Evolutionary conservation across 2,329 filamentous ascomycete species (phyloP).

Genomic region (Graphium sp.): DNA sequence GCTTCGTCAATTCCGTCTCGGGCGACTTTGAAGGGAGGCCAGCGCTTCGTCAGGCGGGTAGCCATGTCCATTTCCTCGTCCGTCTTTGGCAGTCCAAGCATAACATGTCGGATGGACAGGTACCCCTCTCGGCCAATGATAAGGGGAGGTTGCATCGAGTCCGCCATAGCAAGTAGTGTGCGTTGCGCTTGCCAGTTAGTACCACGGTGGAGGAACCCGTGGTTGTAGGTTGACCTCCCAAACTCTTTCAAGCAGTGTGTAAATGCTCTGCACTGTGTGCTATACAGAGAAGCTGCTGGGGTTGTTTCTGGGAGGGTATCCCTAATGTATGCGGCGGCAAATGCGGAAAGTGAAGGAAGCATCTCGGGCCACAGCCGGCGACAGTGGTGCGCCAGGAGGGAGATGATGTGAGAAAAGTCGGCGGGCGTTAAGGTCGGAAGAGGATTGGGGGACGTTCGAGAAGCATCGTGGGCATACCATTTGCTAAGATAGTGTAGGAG

Average conservation of each 20-base stretch:
- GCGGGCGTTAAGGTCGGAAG: too few relatives aligned
- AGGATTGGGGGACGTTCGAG: too few relatives aligned
- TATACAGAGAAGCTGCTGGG: constrained; percentile 8
- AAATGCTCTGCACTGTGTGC: constrained; percentile 14
- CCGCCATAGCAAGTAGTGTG: constrained; percentile 32
- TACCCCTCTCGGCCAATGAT: constrained; percentile 34
- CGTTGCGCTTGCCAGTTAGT: constrained; percentile 43
- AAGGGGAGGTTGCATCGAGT: constrained; percentile 26
- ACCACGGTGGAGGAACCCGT: constrained; percentile 18
- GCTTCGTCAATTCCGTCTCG: constrained; percentile 43
- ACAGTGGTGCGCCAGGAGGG: constrained; percentile 6
- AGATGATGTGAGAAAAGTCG: too few relatives aligned
- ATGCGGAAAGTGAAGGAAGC: constrained; percentile 12
- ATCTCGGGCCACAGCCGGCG: constrained; percentile 11
- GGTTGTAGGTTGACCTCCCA: constrained; percentile 12
- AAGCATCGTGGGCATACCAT: constrained; percentile 1
- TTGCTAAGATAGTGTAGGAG: constrained; percentile 1
- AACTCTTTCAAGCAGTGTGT: constrained; percentile 17
- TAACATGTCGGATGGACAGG: constrained; percentile 32
- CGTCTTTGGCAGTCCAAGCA: constrained; percentile 36
- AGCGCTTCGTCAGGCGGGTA: constrained; percentile 28
- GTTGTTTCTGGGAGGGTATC: constrained; percentile 7
- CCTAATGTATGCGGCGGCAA: constrained; percentile 13
- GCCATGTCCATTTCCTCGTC: constrained; percentile 29
- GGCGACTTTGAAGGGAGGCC: constrained; percentile 42